Conservation (phyloP, 345 rosid genomes). For the Pugionium dolabratum region DNA sequence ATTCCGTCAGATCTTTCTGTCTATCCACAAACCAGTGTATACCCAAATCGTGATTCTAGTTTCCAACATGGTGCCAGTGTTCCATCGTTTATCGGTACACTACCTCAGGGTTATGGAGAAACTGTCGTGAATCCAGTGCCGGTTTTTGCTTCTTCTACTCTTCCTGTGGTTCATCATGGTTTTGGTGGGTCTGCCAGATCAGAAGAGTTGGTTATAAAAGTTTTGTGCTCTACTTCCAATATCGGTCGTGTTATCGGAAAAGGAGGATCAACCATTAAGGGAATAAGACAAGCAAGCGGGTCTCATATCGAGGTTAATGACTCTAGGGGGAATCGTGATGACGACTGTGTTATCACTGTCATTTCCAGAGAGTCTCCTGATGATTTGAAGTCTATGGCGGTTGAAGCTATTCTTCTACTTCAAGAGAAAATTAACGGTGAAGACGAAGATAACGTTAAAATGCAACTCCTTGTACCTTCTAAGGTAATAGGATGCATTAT, state of each 20-base stretch:
- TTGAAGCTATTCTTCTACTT: slow-evolving; percentile 86
- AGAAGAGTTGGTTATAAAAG: slow-evolving; percentile 66
- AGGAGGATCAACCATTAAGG: slow-evolving; percentile 88
- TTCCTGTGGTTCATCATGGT: slow-evolving; percentile 62
- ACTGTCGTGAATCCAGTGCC: slow-evolving; percentile 60
- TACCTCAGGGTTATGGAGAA: slow-evolving; percentile 74
- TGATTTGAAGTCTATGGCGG: slow-evolving; percentile 92
- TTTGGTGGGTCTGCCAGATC: slow-evolving; percentile 53
- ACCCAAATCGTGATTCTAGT: slow-evolving; percentile 63
- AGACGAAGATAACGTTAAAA: slow-evolving; percentile 56
- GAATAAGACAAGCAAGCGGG: slow-evolving; percentile 87
- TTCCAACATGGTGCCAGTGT: slow-evolving; percentile 56
- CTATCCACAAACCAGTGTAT: slow-evolving; percentile 69
- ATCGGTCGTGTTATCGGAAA: slow-evolving; percentile 98
- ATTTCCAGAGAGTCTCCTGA: slow-evolving; percentile 80
- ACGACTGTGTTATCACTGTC: slow-evolving; percentile 69
- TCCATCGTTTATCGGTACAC: slow-evolving; percentile 63
- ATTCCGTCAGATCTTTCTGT: slow-evolving; percentile 86
- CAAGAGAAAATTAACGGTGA: slow-evolving; percentile 88
- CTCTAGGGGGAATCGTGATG: slow-evolving; percentile 59
- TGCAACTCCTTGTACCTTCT: slow-evolving; percentile 80
- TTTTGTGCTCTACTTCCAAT: slow-evolving; percentile 73
- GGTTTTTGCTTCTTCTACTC: slow-evolving; percentile 63
- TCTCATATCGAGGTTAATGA: slow-evolving; percentile 89
- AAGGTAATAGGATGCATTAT: slow-evolving; percentile 92